Conservation (phyloP, 148 eudicot species). For the Rhododendron henanense region DNA sequence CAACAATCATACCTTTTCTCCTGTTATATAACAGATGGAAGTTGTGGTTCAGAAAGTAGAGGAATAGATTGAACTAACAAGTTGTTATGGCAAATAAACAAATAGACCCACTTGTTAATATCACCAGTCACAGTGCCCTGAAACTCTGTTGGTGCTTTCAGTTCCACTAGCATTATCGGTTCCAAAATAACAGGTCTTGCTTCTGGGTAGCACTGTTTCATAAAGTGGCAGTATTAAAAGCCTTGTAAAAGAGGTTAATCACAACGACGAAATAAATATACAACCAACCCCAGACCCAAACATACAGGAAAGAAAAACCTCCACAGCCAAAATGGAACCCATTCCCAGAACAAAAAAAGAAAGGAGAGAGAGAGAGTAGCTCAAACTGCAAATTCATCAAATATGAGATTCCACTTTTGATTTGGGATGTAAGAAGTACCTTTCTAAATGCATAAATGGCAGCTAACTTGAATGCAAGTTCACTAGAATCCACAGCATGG, state of each 20-base stretch:
- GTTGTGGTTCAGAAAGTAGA: conserved; percentile 13
- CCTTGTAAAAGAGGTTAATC: background rate
- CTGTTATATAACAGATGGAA: conserved; percentile 25
- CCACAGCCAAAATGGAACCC: background rate
- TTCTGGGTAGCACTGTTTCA: conserved; percentile 65
- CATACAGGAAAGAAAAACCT: background rate
- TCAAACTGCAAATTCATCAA: background rate
- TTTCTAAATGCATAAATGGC: conserved; percentile 97
- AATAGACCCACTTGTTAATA: conserved; percentile 70
- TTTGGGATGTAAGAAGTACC: conserved; percentile 37
- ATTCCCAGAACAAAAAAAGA: background rate
- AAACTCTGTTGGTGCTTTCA: conserved; percentile 85
- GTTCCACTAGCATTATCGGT: conserved; percentile 93
- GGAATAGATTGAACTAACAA: background rate
- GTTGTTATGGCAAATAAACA: background rate
- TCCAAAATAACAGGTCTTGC: conserved; percentile 93
- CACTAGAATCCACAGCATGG: conserved; percentile 98
- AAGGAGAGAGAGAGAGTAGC: background rate
- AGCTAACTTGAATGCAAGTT: conserved; percentile 96
- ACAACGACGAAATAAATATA: background rate
- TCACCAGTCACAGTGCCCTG: conserved; percentile 95
- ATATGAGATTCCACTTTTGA: conserved; percentile 1
- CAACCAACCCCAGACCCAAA: background rate
- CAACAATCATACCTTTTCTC: conserved; percentile 94
- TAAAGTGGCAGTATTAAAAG: background rate